Conservation (phyloP, 2,329 filamentous ascomycete species). For the Sporothrix euskadiensis region DNA sequence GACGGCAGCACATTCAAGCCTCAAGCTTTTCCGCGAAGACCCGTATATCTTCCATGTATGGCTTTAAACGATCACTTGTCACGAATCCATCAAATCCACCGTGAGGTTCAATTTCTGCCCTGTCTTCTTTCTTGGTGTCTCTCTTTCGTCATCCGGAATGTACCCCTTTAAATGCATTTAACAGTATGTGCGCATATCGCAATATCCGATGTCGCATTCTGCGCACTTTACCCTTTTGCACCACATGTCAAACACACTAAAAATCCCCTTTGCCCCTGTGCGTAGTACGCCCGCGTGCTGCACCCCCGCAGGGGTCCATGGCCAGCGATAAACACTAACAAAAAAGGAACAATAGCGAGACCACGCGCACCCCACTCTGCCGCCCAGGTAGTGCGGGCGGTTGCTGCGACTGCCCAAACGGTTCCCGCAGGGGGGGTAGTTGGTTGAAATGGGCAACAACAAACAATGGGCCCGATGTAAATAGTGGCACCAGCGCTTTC, state of each 20-base stretch:
- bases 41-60: not conserved
- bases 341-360: not conserved
- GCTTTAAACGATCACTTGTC: not conserved
- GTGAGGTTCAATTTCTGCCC: not conserved
- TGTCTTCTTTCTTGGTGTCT: not conserved
- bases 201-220: not conserved
- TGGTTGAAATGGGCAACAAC: not conserved
- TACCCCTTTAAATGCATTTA: not conserved
- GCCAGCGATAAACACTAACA: not conserved
- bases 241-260: constrained; percentile 22
- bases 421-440: not conserved
- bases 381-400: not conserved
- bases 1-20: not conserved
- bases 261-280: not conserved
- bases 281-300: constrained; percentile 16
- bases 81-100: not conserved
- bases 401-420: constrained; percentile 25
- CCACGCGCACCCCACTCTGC: not conserved
- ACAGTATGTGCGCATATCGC: not conserved
- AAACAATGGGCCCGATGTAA: constrained; percentile 24
- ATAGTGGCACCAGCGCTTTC: constrained; percentile 23
- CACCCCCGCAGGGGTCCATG: constrained; percentile 13
- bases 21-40: too few relatives aligned
- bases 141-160: not conserved
- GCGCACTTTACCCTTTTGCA: not conserved